phyloP scores from a whole-genome alignment of 306 rosid species.

The Bauhinia variegata region DNA sequence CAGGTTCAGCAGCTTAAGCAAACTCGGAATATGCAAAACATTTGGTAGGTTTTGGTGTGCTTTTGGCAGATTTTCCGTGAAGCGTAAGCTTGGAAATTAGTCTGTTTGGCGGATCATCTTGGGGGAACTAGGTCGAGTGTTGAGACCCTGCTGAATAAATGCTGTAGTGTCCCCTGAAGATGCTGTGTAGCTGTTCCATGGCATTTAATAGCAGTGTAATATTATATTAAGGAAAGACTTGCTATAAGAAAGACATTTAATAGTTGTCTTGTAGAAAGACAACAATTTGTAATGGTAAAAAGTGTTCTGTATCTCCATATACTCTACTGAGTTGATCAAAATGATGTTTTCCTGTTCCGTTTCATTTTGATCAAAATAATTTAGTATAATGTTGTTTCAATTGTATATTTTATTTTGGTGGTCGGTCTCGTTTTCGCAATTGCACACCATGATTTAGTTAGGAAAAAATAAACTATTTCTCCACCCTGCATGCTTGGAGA shows the following conservation, averaged over 20 bases:
- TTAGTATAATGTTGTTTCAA: no score
- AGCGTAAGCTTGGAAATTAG: slow-evolving; percentile 93
- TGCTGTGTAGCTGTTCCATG: slow-evolving; percentile 55
- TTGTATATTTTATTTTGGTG: no score
- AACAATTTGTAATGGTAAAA: slow-evolving; percentile 38
- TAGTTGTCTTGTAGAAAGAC: slow-evolving; percentile 31
- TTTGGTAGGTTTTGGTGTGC: slow-evolving; percentile 62
- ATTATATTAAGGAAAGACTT: slow-evolving; percentile 34
- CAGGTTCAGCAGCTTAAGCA: slow-evolving; percentile 81
- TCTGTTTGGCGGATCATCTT: slow-evolving; percentile 45
- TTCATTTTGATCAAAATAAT: no score
- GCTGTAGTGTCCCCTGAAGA: slow-evolving; percentile 45
- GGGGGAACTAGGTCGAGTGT: slow-evolving; percentile 41
- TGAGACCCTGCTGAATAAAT: slow-evolving; percentile 62
- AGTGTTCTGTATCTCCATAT: slow-evolving; percentile 13
- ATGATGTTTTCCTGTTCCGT: slow-evolving; percentile 12
- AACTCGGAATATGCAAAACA: slow-evolving; percentile 34
- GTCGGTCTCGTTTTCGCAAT: no score
- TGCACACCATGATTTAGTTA: no score
- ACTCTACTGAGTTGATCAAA: slow-evolving; percentile 5
- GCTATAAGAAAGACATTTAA: slow-evolving; percentile 31
- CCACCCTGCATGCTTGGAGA: no score
- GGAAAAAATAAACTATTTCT: no score
- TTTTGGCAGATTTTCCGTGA: slow-evolving; percentile 73
- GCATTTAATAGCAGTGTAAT: slow-evolving; percentile 46